Conservation (phyloP, 2,329 filamentous ascomycete genomes). For the Clonostachys sp. region DNA sequence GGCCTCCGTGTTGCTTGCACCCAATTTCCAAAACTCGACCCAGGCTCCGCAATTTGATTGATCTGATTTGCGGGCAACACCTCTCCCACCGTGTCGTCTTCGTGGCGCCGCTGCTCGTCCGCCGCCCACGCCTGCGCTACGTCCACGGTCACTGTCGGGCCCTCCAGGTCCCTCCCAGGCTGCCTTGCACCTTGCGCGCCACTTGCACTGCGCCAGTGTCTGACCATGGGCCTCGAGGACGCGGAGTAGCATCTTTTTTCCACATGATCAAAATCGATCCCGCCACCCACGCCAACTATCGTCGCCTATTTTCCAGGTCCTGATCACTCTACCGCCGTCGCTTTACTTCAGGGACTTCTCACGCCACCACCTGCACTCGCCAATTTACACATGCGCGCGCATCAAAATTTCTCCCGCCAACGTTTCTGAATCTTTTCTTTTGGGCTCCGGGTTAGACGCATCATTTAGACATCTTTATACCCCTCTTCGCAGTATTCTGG, state of each 20-base stretch:
- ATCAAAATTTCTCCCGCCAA: background rate
- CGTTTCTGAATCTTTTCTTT: background rate
- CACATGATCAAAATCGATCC: background rate
- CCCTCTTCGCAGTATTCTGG: background rate
- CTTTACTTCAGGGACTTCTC: background rate
- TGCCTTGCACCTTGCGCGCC: background rate
- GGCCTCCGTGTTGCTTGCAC: no score
- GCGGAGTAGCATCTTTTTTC: background rate
- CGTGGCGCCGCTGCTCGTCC: no score
- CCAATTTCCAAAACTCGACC: no score
- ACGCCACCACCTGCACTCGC: background rate
- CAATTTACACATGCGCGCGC: background rate
- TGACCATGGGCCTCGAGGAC: constrained; percentile 1
- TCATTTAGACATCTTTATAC: constrained; percentile 2
- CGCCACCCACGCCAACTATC: background rate
- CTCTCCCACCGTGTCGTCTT: no score
- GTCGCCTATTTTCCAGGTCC: background rate
- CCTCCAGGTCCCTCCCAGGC: no score
- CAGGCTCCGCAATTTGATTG: no score
- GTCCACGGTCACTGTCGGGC: no score
- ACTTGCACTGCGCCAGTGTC: background rate
- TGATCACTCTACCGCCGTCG: background rate
- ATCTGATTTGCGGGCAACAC: no score
- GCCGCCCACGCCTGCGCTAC: no score
- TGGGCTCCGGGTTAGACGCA: constrained; percentile 1